Base-by-base conservation (phyloP, 225 moss, liverwort and hornwort genomes). In the Sphagnum tenellum region DNA sequence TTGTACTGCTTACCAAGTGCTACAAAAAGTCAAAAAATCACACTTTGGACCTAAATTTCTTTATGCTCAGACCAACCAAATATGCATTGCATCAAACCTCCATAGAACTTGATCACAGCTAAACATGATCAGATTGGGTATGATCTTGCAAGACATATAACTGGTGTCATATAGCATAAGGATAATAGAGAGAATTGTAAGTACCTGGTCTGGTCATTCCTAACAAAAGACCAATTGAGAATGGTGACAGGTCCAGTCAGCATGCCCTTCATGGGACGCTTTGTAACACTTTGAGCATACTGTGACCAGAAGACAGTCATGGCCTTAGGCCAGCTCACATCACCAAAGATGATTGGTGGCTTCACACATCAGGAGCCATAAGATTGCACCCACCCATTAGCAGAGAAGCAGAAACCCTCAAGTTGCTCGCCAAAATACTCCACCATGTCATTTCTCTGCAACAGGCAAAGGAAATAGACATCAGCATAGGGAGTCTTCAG, bases 271-370 rank as follows among this genome's bases (percentile, higher is more conserved):
- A 93, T 93, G 48, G 93, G 93, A 66, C 93, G 64, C 47, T 88
- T 73, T 6, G 86, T 87, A 8, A 72, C 62, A 60, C 86, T 87
- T 69, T 87, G 87, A 3, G 87, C 87, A 67, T 89, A 93, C 47
- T 77, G 86, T 7, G 93, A 93, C 93, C 93, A 93, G 72, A 81
- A 88, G 61, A 93, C 89, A 4, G 93, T 93, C 93, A 93, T 93
- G 57, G 89, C 83, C 72, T 78, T 86, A 3, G 89, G 93, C 49
- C 93, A 73, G 86, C 89, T 89, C 59, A 93, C 93, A 69, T 93
- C 93, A 3, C 93, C 93, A 59, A 89, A 93, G 71, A 89, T 93
- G 77, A 93, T 86, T 12, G 93, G 93, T 29, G 93, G 93, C 84
- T 93, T 93, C 69, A 93, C 93, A 62, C 93, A 93, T 51, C 93